phyloP scores from a whole-genome alignment of 306 rosid genomes.

The Dalbergia cochinchinensis region DNA sequence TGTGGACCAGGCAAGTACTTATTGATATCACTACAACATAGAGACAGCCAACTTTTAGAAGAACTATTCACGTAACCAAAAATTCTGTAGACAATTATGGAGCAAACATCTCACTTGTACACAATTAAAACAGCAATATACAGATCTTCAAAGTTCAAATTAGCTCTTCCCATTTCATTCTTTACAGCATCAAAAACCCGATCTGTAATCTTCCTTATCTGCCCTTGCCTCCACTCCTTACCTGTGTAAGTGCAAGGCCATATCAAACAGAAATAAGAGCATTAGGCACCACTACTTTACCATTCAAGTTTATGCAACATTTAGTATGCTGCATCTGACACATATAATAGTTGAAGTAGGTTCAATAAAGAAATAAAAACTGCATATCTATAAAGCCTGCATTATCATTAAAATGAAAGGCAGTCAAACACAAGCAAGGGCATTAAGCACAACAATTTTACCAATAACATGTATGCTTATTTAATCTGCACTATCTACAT shows the following conservation, averaged over 20 bases:
- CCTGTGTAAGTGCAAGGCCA: conserved; percentile 55
- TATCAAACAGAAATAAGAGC: conserved; percentile 25
- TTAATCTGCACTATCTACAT: background rate
- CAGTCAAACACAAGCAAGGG: conserved; percentile 1
- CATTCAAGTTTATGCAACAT: background rate
- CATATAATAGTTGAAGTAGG: background rate
- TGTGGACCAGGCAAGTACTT: conserved; percentile 85
- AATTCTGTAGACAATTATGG: background rate
- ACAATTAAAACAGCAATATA: conserved; percentile 87
- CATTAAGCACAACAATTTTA: background rate
- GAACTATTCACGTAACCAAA: conserved; percentile 12
- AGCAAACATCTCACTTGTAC: conserved; percentile 72
- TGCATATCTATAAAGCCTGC: background rate
- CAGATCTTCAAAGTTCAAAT: conserved; percentile 74
- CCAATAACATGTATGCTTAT: background rate
- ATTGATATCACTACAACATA: conserved; percentile 76
- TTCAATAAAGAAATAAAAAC: background rate
- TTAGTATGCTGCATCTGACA: conserved; percentile 11
- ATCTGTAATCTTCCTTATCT: conserved; percentile 71
- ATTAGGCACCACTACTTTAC: background rate
- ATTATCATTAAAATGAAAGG: background rate
- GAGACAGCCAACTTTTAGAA: conserved; percentile 31
- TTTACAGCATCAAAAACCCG: conserved; percentile 57
- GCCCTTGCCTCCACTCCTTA: conserved; percentile 67
- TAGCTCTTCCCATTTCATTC: conserved; percentile 47